phyloP scores from a whole-genome alignment of 805 yeast species.

The Pichia nanzhaoensis region DNA sequence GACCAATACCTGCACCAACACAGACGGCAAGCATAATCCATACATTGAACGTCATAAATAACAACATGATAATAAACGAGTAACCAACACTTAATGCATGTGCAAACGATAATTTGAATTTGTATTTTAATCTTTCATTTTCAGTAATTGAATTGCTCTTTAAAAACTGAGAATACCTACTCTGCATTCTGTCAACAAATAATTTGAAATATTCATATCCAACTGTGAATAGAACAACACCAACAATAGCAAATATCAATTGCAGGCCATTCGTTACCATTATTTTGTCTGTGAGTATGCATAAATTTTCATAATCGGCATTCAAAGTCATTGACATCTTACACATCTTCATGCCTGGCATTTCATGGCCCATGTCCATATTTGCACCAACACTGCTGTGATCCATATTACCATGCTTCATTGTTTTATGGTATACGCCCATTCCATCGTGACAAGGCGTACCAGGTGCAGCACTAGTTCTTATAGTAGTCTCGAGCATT shows the following conservation, averaged over 20 bases:
- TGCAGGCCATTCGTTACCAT: constrained; percentile 31
- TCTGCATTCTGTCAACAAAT: constrained; percentile 21
- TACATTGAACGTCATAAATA: constrained; percentile 42
- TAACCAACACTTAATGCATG: constrained; percentile 39
- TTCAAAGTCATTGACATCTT: constrained; percentile 37
- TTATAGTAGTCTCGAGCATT: too few relatives aligned
- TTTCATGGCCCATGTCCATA: constrained; percentile 15
- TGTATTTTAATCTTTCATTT: constrained; percentile 18
- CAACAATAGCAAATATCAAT: constrained; percentile 29
- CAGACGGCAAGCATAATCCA: constrained; percentile 41
- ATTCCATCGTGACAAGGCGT: neutral
- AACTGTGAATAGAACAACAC: constrained; percentile 27
- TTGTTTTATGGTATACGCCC: constrained; percentile 23
- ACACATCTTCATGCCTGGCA: constrained; percentile 25
- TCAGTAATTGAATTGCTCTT: constrained; percentile 12
- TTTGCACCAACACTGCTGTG: neutral
- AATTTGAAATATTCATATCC: constrained; percentile 34
- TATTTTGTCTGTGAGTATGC: constrained; percentile 37
- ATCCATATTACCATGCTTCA: constrained; percentile 7
- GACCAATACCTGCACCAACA: constrained; percentile 36
- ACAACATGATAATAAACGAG: constrained; percentile 40
- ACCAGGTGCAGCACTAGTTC: too few relatives aligned
- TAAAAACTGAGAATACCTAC: constrained; percentile 11
- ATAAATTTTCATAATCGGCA: constrained; percentile 37
- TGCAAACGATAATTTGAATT: constrained; percentile 25